A percentile compares a stretch with the other conserved stretches of the same genome.
Conservation (phyloP, 73 alveolate genomes). For the Tetrahymena malaccensis region DNA sequence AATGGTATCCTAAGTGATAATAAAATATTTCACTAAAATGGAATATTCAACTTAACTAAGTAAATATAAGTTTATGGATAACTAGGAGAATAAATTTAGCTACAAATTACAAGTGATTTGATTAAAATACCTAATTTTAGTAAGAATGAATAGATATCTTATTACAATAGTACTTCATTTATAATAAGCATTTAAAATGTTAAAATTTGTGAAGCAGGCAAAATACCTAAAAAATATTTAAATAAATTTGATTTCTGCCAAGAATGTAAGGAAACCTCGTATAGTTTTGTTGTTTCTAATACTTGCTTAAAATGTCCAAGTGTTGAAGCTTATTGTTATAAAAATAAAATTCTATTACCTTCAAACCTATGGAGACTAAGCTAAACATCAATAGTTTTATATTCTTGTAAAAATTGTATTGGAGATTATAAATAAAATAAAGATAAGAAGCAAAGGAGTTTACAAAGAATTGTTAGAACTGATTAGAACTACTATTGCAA, state of each 20-base stretch:
- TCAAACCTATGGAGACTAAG: background rate
- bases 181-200: too few species aligned
- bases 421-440: background rate
- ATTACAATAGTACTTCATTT: background rate
- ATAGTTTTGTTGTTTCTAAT: background rate
- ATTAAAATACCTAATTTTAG: background rate
- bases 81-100: background rate
- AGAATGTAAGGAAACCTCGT: background rate
- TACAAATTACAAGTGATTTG: background rate
- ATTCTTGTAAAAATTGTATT: background rate
- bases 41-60: background rate
- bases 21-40: background rate
- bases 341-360: background rate
- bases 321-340: background rate
- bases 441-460: background rate
- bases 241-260: background rate
- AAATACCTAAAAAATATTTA: background rate
- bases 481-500: background rate
- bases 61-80: background rate
- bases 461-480: too few species aligned
- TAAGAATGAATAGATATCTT: background rate
- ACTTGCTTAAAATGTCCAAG: background rate
- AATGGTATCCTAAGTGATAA: background rate
- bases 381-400: background rate
- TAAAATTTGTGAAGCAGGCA: background rate